Base-by-base conservation (phyloP, 257 asterid species). In the Solanum pennellii region DNA sequence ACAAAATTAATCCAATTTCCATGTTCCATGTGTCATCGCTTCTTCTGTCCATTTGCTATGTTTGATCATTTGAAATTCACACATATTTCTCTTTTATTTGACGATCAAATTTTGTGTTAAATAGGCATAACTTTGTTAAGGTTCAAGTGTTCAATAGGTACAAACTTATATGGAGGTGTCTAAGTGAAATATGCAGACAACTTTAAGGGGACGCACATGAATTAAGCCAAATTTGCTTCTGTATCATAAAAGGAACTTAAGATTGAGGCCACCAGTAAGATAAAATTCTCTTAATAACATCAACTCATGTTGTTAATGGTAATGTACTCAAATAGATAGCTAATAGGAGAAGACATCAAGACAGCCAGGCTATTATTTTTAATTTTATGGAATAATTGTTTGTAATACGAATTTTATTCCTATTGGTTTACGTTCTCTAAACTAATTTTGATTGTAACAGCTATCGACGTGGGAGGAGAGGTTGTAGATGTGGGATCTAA, bases 401-500 rank as follows among this genome's bases (percentile, higher is more conserved):
- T 44, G 84, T 47, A 25, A 5, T 42, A 77, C 44, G n/a, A 65
- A 44, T 44, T 77, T 44, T 77, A 15, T 77, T 41, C n/a, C 14
- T 77, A 65, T 77, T 47, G 21, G 56, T 44, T 77, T 44, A 25
- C 25, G 39, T 68, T 41, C 87, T 84, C 77, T 84, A 7, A 62
- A 14, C n/a, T 7, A 1, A 60, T 87, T 74, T 59, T 73, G 29
- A 73, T 73, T 88, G 91, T 85, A 56, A 66, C 90, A 95, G 94
- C 90, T 59, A 85, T 90, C 65, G 97, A 93, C 88, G 93, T 94
- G 72, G 94, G 94, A 23, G 98, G 97, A 87, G 95, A 93, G 88
- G 92, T 94, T 12, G 89, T 92, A n/a, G 94, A 92, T 88, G 87
- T 90, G 23, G 95, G 98, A 77, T 69, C 91, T 29, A 90, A 83